Evolutionary conservation across 2,329 filamentous ascomycete species (phyloP), one percentile per base, ranked within the genome.

Genomic region (Fusarium cicatricum): DNA sequence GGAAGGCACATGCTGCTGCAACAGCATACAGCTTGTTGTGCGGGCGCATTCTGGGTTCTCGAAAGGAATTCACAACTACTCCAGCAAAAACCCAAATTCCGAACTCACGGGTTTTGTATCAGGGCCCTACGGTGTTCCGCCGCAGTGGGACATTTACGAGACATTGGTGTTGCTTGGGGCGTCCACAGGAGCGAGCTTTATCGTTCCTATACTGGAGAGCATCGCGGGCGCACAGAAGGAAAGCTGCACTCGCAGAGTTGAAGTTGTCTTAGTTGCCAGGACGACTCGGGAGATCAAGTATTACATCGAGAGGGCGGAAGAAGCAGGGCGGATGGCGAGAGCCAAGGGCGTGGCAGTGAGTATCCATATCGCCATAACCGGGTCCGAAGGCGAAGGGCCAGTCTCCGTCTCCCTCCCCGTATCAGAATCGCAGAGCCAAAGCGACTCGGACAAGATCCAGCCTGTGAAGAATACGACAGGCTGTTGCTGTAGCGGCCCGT

Each of bases 181-280:
- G 1, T 87, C 85, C 1, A 88, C 85, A 0, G 85, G 85, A n/a
- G 82, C 84, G 2, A 87, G 84, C 4, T 87, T 85, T 50, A 85
- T 82, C 2, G 71, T 87, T 6, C 84, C 85, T 0, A 83, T 87
- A 3, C 73, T 87, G 1, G 84, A 87, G 61, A 80, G 78, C 56
- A 74, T 85, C 2, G 75, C 85, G 2, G 74, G 76, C 28, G 69
- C 74, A 0, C 72, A 72, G 10, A 60, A 53, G 2, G 72, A 72
- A 3, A 77, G 76, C 11, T 87, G 85, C 61, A 80, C 78, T 8
- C 80, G 78, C 50, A 73, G 82, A 19, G 74, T 87, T 9, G 79
- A 85, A 17, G 80, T 86, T 17, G 70, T 85, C 2, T 66, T 87
- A 4, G 70, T 83, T 3, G 81, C 84, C 2, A 78, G 74, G 38